Conservation (phyloP, 2,329 filamentous ascomycete species). For the Cladosporium sp. region DNA sequence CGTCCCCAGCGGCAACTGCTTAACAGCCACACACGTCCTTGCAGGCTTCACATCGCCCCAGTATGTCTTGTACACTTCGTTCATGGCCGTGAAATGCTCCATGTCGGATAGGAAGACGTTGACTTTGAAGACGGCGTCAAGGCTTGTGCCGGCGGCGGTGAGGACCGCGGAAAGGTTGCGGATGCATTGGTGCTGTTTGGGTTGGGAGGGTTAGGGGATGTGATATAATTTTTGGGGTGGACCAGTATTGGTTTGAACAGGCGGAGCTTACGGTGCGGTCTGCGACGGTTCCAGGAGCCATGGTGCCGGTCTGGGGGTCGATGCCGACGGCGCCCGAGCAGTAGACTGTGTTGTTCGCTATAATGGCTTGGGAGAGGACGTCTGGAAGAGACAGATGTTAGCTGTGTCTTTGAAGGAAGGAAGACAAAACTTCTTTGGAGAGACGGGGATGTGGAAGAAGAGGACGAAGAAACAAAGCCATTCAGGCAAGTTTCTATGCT, state of each 20-base stretch:
- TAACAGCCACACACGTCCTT: slow-evolving; percentile 51
- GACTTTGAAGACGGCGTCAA: slow-evolving; percentile 65
- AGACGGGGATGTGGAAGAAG: not conserved
- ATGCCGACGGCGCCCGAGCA: slow-evolving; percentile 65
- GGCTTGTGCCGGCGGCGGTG: slow-evolving; percentile 58
- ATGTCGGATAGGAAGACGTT: slow-evolving; percentile 68
- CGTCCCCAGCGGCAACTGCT: slow-evolving; percentile 51
- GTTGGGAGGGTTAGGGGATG: not conserved
- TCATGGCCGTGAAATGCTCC: slow-evolving; percentile 62
- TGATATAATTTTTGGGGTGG: not conserved
- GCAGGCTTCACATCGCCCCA: slow-evolving; percentile 37
- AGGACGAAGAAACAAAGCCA: no score
- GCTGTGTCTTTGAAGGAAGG: not conserved
- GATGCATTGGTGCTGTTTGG: slow-evolving; percentile 53
- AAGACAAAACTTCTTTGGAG: no score
- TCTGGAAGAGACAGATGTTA: slow-evolving; percentile 16
- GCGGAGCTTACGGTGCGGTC: slow-evolving; percentile 27
- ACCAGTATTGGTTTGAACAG: no score
- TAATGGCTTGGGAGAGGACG: slow-evolving; percentile 33
- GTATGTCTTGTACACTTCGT: slow-evolving; percentile 51
- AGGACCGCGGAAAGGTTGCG: slow-evolving; percentile 62
- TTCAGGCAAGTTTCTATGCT: not conserved
- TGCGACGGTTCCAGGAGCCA: slow-evolving; percentile 23
- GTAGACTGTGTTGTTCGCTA: slow-evolving; percentile 65
- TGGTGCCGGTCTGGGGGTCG: slow-evolving; percentile 52